A percentile compares a stretch with the other conserved stretches of the same genome.
These are phyloP conservation scores for Cladosporium sphaerospermum DNA, from an alignment of 2,329 filamentous ascomycete genomes.

Conservation along the genomic window DNA sequence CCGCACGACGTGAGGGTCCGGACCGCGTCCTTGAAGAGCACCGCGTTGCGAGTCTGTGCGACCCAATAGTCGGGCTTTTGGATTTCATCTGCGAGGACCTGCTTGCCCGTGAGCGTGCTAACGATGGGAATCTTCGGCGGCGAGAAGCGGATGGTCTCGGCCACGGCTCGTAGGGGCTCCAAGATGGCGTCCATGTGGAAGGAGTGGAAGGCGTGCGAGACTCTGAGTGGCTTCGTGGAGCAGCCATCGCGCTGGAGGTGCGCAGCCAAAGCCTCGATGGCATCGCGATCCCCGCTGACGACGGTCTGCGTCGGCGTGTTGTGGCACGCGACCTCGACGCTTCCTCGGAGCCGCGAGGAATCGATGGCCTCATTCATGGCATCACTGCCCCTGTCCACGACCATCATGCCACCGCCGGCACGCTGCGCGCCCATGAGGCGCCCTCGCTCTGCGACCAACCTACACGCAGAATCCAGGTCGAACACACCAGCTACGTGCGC, in stretches of 20 bases:
- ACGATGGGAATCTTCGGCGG: too few relatives aligned
- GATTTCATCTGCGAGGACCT: too few relatives aligned
- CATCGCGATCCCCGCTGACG: slow-evolving; percentile 38
- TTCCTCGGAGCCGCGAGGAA: too few relatives aligned
- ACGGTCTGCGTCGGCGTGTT: slow-evolving; percentile 41
- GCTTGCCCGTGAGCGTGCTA: too few relatives aligned
- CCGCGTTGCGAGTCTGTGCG: too few relatives aligned
- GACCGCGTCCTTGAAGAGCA: too few relatives aligned
- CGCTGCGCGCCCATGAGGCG: slow-evolving; percentile 30
- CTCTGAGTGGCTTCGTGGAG: slow-evolving; percentile 36
- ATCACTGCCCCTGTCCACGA: too few relatives aligned
- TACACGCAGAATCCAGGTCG: slow-evolving; percentile 15
- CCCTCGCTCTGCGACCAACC: slow-evolving; percentile 7
- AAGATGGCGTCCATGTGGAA: slow-evolving; percentile 26
- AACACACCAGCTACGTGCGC: slow-evolving; percentile 23
- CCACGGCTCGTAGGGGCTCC: too few relatives aligned
- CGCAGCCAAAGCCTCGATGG: slow-evolving; percentile 28
- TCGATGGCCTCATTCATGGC: too few relatives aligned
- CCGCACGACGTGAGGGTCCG: too few relatives aligned
- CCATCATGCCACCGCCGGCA: slow-evolving; percentile 21
- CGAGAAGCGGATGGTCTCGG: too few relatives aligned
- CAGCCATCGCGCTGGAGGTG: slow-evolving; percentile 30
- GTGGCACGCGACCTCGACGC: slow-evolving; percentile 20
- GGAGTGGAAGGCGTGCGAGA: slow-evolving; percentile 41
- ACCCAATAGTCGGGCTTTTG: too few relatives aligned